These are phyloP conservation scores for Tetramitus jugosus DNA, from an alignment of 208 protist genomes.

Conservation along the genomic window DNA sequence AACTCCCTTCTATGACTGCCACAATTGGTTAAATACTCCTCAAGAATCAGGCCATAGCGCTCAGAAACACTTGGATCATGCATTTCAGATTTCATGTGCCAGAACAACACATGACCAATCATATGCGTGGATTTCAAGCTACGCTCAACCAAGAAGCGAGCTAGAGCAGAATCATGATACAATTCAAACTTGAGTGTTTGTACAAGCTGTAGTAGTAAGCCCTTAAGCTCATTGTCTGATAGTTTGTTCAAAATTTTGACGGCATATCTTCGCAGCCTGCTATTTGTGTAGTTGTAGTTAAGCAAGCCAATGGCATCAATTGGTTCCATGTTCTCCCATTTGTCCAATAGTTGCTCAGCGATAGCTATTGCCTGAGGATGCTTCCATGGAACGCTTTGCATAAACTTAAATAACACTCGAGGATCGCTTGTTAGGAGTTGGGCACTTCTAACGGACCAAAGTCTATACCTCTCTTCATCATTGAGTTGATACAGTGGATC, in stretches of 20 bases:
- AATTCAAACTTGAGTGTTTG: conserved; percentile 71
- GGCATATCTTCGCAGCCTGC: conserved; percentile 46
- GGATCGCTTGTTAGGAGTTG: conserved; percentile 46
- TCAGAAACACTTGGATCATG: conserved; percentile 55
- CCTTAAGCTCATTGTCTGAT: conserved; percentile 53
- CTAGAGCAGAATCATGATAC: conserved; percentile 62
- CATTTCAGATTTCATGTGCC: conserved; percentile 72
- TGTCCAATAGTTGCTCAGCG: conserved; percentile 43
- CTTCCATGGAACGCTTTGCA: conserved; percentile 58
- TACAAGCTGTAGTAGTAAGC: conserved; percentile 65
- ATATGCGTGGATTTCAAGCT: conserved; percentile 58
- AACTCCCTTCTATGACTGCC: not conserved
- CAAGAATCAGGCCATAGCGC: conserved; percentile 63
- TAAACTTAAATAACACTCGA: conserved; percentile 55
- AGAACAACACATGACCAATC: conserved; percentile 68
- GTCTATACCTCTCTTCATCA: conserved; percentile 49
- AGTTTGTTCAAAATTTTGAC: conserved; percentile 53
- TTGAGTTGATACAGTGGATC: conserved; percentile 57
- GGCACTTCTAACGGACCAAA: conserved; percentile 62
- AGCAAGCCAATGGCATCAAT: conserved; percentile 66
- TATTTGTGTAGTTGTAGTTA: conserved; percentile 39
- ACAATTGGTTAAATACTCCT: conserved; percentile 35
- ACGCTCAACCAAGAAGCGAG: conserved; percentile 57
- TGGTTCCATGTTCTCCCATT: conserved; percentile 46
- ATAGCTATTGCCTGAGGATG: conserved; percentile 55